These are phyloP conservation scores for Cicer arietinum DNA, from an alignment of 306 rosid species.

Conservation along the genomic window DNA sequence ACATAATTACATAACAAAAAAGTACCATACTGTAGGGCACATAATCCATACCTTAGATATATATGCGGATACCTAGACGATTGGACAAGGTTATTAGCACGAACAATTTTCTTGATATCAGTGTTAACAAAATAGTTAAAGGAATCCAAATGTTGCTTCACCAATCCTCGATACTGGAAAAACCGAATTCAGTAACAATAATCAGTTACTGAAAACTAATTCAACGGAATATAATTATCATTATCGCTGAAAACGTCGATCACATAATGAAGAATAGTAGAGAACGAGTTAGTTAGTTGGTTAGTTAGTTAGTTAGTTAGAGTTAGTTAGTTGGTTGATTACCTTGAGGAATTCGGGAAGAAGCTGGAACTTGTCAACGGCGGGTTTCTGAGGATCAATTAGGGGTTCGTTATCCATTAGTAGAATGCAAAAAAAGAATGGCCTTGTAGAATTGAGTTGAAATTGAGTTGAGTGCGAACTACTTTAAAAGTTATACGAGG, in stretches of 20 bases:
- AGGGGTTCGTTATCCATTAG: conserved; percentile 62
- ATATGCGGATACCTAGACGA: conserved; percentile 52
- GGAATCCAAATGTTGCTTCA: conserved; percentile 93
- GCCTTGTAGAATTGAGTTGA: too few relatives aligned
- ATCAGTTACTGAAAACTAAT: not conserved
- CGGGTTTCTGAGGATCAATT: conserved; percentile 77
- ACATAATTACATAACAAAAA: not conserved
- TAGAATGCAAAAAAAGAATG: too few relatives aligned
- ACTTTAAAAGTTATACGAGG: too few relatives aligned
- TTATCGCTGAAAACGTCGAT: not conserved
- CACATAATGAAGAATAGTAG: not conserved
- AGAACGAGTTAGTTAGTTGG: not conserved
- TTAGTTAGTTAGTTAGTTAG: not conserved
- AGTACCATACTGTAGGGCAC: too few relatives aligned
- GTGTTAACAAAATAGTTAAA: conserved; percentile 78
- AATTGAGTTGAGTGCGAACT: too few relatives aligned
- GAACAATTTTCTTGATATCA: conserved; percentile 75
- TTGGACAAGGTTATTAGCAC: conserved; percentile 62
- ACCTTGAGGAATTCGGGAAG: conserved; percentile 94
- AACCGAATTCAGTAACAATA: not conserved
- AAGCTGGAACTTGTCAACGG: conserved; percentile 83
- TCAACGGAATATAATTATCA: not conserved
- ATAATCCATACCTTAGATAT: conserved; percentile 55
- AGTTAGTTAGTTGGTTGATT: not conserved
- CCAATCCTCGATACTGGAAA: conserved; percentile 81